Conservation (phyloP, 176 grass and related monocot species). For the Bromus sterilis region DNA sequence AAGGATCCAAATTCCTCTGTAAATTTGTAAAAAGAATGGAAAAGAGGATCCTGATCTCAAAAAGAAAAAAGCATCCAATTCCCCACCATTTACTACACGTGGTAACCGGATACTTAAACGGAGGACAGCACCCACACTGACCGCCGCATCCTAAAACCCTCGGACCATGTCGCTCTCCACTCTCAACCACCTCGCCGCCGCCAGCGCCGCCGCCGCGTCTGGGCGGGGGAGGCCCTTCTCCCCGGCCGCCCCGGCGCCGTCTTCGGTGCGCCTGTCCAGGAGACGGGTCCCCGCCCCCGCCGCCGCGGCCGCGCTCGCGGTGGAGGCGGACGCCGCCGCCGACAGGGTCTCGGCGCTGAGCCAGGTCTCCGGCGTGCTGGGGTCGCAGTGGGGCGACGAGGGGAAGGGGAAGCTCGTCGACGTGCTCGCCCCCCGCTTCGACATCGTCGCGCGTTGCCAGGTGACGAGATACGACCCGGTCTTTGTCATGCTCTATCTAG, state of each 20-base stretch:
- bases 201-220: conserved; percentile 13
- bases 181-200: conserved; percentile 15
- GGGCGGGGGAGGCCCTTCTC: conserved; percentile 13
- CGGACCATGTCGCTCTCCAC: conserved; percentile 27
- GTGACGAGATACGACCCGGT: conserved; percentile 8
- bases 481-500: not conserved
- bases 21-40: too few relatives aligned
- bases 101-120: not conserved
- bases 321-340: conserved; percentile 28
- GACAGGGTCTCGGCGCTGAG: conserved; percentile 50
- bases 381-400: conserved; percentile 88
- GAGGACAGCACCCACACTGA: not conserved
- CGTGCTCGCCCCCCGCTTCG: conserved; percentile 57
- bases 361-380: conserved; percentile 68
- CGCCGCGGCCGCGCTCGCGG: conserved; percentile 23
- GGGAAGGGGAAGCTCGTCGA: conserved; percentile 87
- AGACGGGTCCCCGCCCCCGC: not conserved
- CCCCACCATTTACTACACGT: not conserved
- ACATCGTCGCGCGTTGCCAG: conserved; percentile 78
- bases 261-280: conserved; percentile 1
- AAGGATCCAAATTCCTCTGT: not conserved
- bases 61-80: not conserved
- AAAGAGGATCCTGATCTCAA: too few relatives aligned
- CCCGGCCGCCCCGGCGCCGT: not conserved
- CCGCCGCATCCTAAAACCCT: conserved; percentile 12